Evolutionary conservation across 345 rosid species (phyloP).

Genomic region (Sisymbrium irio): DNA sequence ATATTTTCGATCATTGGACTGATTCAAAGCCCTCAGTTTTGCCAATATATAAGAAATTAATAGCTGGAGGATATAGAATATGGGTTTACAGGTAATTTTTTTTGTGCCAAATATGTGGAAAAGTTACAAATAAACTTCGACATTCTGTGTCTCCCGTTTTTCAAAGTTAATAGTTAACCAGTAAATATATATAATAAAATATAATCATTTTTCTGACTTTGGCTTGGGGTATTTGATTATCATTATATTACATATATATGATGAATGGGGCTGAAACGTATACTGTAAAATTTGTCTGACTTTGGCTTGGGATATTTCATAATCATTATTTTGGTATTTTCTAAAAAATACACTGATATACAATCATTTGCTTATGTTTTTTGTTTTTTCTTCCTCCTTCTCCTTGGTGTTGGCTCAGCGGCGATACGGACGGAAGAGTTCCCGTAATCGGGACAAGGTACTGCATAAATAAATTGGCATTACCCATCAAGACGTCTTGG

Average conservation of each 20-base stretch:
- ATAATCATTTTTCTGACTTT: no score
- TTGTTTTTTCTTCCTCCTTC: no score
- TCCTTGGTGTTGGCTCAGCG: slow-evolving; percentile 42
- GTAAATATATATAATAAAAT: no score
- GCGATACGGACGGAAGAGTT: slow-evolving; percentile 96
- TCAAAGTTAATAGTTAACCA: not conserved
- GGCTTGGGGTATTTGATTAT: no score
- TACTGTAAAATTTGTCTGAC: not conserved
- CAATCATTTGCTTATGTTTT: not conserved
- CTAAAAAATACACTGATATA: not conserved
- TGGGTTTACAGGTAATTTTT: slow-evolving; percentile 80
- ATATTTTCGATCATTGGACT: slow-evolving; percentile 48
- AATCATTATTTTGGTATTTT: not conserved
- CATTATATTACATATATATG: no score
- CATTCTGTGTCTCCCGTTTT: not conserved
- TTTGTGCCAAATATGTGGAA: no score
- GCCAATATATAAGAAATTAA: slow-evolving; percentile 73
- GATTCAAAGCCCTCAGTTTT: slow-evolving; percentile 57
- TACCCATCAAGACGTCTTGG: slow-evolving; percentile 70
- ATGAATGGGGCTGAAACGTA: not conserved
- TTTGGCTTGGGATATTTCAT: not conserved
- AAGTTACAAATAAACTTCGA: slow-evolving; percentile 56
- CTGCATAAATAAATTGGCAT: slow-evolving; percentile 51
- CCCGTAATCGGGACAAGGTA: slow-evolving; percentile 78
- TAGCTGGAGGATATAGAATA: slow-evolving; percentile 62